A percentile compares a stretch with the other conserved stretches of the same genome.
These are phyloP conservation scores for Populus deltoides DNA, from an alignment of 345 rosid species.

Conservation along the genomic window DNA sequence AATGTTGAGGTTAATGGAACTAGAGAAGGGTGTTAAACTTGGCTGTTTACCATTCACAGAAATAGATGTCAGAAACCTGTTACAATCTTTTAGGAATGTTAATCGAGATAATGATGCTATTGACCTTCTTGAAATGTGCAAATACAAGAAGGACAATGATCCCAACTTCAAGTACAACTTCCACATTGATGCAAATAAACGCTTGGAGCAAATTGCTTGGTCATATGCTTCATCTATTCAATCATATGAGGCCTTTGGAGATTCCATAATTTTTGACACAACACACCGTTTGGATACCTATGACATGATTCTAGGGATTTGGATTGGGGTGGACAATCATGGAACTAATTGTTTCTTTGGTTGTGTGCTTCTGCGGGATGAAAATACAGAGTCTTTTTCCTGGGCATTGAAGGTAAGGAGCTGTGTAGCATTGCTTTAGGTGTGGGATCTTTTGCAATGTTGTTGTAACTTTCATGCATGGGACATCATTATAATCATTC, in stretches of 20 bases:
- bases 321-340: conserved; percentile 59
- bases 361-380: conserved; percentile 52
- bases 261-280: conserved; percentile 52
- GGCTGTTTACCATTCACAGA: conserved; percentile 64
- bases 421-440: not conserved
- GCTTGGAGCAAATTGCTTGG: conserved; percentile 57
- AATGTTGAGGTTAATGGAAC: conserved; percentile 64
- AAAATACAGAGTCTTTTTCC: conserved; percentile 51
- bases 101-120: conserved; percentile 47
- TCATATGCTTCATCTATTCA: conserved; percentile 50
- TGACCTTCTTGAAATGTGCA: conserved; percentile 59
- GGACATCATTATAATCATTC: not conserved
- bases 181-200: conserved; percentile 46
- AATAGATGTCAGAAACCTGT: conserved; percentile 54
- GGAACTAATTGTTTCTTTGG: conserved; percentile 50
- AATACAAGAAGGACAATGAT: conserved; percentile 49
- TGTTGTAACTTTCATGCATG: not conserved
- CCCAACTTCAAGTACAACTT: conserved; percentile 49
- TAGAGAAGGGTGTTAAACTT: conserved; percentile 64
- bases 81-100: conserved; percentile 54
- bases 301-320: conserved; percentile 57
- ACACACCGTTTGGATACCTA: conserved; percentile 51
- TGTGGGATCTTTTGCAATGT: not conserved
- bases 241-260: conserved; percentile 52
- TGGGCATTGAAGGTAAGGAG: conserved; percentile 62